Percentiles rank a stretch among this genome's conserved stretches.
Conservation (phyloP, 2,329 filamentous ascomycete species). For the Aotearoamyces nothofagi region DNA sequence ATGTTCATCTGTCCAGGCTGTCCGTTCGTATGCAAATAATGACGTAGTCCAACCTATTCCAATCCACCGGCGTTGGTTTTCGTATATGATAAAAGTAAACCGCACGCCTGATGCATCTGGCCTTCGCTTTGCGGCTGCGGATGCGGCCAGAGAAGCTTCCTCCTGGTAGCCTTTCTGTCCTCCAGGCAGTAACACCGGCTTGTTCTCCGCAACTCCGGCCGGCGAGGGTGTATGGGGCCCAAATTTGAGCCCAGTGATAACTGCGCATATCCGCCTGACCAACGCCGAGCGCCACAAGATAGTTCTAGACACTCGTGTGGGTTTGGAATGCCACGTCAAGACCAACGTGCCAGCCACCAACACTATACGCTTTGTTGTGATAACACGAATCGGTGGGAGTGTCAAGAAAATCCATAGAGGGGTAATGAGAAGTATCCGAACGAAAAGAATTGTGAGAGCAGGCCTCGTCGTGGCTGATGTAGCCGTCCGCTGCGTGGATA, state of each 20-base stretch:
- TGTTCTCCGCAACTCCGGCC: conserved; percentile 7
- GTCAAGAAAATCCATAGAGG: conserved; percentile 79
- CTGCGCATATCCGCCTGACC: conserved; percentile 51
- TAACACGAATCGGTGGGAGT: conserved; percentile 65
- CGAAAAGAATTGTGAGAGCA: conserved; percentile 76
- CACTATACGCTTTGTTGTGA: conserved; percentile 73
- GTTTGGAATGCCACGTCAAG: conserved; percentile 83
- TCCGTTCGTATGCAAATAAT: conserved; percentile 78
- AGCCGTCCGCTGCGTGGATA: conserved; percentile 79
- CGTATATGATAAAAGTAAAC: conserved; percentile 92
- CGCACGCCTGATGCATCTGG: conserved; percentile 64
- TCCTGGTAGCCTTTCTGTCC: conserved; percentile 10
- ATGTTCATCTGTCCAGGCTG: conserved; percentile 92
- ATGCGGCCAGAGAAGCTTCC: conserved; percentile 19
- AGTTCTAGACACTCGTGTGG: conserved; percentile 69
- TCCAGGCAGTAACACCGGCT: conserved; percentile 17
- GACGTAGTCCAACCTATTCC: conserved; percentile 90
- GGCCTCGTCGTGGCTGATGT: conserved; percentile 85
- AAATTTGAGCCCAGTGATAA: conserved; percentile 71
- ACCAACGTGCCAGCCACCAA: conserved; percentile 77
- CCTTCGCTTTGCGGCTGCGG: conserved; percentile 18
- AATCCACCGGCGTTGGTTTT: conserved; percentile 92
- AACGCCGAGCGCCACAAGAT: conserved; percentile 80
- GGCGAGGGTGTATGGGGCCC: conserved; percentile 22
- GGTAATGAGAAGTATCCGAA: conserved; percentile 75